phyloP scores from a whole-genome alignment of 2,329 filamentous ascomycete genomes.

The Anthostomella pinea region DNA sequence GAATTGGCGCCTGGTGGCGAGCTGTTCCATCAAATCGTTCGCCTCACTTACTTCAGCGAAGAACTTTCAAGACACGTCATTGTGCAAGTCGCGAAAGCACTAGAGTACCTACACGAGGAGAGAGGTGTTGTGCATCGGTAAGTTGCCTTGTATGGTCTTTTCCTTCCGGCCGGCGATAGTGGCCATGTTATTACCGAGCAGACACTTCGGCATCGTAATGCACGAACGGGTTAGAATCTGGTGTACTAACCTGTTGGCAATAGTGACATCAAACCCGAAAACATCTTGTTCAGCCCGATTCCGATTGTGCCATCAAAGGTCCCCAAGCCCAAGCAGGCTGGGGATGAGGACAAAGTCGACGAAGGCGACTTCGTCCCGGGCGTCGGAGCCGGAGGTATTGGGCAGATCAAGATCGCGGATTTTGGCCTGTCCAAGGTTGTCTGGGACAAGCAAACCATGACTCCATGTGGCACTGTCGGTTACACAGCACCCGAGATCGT shows the following conservation, averaged over 20 bases:
- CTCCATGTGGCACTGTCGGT: conserved; percentile 96
- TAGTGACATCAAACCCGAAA: conserved; percentile 98
- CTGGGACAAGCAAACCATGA: conserved; percentile 98
- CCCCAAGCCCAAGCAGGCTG: conserved; percentile 76
- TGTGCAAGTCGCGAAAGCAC: conserved; percentile 85
- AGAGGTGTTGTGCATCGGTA: conserved; percentile 96
- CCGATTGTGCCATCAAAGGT: conserved; percentile 76
- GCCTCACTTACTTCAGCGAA: conserved; percentile 97
- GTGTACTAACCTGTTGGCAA: conserved; percentile 16
- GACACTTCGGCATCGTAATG: too few species aligned
- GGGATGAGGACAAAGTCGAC: conserved; percentile 95
- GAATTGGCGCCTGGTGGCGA: conserved; percentile 94
- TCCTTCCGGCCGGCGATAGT: too few species aligned
- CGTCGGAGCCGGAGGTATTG: conserved; percentile 83
- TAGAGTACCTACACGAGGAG: conserved; percentile 92
- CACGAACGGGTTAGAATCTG: too few species aligned
- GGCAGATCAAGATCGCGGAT: conserved; percentile 94
- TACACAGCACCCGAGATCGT: conserved; percentile 99
- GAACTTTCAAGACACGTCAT: conserved; percentile 94
- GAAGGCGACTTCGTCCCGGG: conserved; percentile 90
- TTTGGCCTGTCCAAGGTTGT: conserved; percentile 97
- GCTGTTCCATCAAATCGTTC: conserved; percentile 96
- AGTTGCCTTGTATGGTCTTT: conserved; percentile 37
- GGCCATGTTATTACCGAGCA: background rate
- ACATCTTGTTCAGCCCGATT: conserved; percentile 87